Base-by-base conservation (phyloP, 192 early-diverging fungal species). In the Borealophlyctis nickersoniae region DNA sequence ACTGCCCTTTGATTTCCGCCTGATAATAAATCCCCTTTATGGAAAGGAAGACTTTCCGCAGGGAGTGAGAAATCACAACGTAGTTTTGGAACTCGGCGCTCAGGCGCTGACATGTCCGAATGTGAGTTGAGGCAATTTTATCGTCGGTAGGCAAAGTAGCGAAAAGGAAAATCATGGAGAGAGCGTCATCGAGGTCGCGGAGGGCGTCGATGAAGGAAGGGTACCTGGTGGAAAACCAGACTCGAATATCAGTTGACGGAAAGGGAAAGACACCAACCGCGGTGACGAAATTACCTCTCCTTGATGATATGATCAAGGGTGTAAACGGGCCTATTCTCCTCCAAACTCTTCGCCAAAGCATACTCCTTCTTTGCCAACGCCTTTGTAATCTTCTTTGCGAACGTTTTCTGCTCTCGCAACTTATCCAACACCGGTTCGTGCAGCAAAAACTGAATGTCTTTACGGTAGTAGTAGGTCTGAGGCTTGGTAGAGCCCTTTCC, bases 21-120 rank as follows among this genome's bases (percentile, higher is more conserved):
- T 96, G 93, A 77, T 97, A 99, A 78, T 99, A 99, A 73, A 99
- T 96, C 52, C 97, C 97, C 81, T 99, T 99, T 86, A 99, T 96
- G 13, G 92, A 93, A 51, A 99, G 77, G 73, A 99, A 99, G 28
- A 88, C 86, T 73, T 93, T 93, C 57, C 88, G 88, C 58, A 99
- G 76, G 60, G 84, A 77, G 52, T 87, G 81, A 36, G 88, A 79
- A 50, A 87, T 78, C 62, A 96, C 82, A 4, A 96, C 81, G 65
- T 93, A 96, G 71, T 92, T 89, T 75, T 93, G 92, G 75, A 97
- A 99, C 79, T 99, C 95, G 29, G 85, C 82, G n/a, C 86, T 77
- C 63, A 98, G 71, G 4, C 87, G 81, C 64, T 88, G 91, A 76
- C 93, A 95, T 30, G 74, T 69, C 13, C 62, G 65, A 54, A 82